These are phyloP conservation scores for Aspergillus hancockii DNA, from an alignment of 495 filamentous ascomycete genomes.

Conservation along the genomic window DNA sequence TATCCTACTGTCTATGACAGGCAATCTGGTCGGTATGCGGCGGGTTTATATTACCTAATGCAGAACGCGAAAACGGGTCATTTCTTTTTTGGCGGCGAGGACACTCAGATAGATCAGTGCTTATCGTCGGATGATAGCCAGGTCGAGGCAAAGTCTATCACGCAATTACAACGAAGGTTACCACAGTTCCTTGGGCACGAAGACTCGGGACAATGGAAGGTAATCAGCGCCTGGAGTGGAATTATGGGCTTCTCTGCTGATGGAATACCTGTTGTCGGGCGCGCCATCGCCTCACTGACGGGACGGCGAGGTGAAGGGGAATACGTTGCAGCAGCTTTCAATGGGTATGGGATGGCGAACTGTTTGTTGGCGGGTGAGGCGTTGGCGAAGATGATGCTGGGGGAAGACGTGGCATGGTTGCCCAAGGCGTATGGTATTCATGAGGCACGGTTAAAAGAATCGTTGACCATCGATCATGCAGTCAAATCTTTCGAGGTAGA, in stretches of 20 bases:
- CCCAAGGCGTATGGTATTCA: conserved; percentile 27
- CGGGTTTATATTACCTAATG: conserved; percentile 75
- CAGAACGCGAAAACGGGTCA: conserved; percentile 56
- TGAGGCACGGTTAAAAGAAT: conserved; percentile 22
- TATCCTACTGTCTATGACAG: conserved; percentile 26
- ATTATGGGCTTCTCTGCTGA: conserved; percentile 80
- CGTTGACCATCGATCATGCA: conserved; percentile 16
- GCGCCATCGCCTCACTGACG: conserved; percentile 53
- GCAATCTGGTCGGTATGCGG: conserved; percentile 41
- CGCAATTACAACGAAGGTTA: conserved; percentile 29
- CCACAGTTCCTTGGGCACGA: conserved; percentile 46
- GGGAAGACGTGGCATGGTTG: conserved; percentile 28
- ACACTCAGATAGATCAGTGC: conserved; percentile 64
- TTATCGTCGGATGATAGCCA: conserved; percentile 55
- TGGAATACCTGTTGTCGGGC: conserved; percentile 68
- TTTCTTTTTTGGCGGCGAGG: conserved; percentile 52
- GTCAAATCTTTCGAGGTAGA: not conserved
- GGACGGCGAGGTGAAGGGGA: conserved; percentile 39
- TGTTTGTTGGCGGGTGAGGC: conserved; percentile 67
- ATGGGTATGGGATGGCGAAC: conserved; percentile 84
- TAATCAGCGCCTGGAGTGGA: conserved; percentile 70
- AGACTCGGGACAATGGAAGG: conserved; percentile 16
- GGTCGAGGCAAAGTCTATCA: conserved; percentile 31
- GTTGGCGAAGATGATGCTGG: conserved; percentile 45
- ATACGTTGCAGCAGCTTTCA: conserved; percentile 65